A percentile compares a stretch with the other conserved stretches of the same genome.
These are phyloP conservation scores for Claviceps sorghi DNA, from an alignment of 2,329 filamentous ascomycete species.

Conservation along the genomic window DNA sequence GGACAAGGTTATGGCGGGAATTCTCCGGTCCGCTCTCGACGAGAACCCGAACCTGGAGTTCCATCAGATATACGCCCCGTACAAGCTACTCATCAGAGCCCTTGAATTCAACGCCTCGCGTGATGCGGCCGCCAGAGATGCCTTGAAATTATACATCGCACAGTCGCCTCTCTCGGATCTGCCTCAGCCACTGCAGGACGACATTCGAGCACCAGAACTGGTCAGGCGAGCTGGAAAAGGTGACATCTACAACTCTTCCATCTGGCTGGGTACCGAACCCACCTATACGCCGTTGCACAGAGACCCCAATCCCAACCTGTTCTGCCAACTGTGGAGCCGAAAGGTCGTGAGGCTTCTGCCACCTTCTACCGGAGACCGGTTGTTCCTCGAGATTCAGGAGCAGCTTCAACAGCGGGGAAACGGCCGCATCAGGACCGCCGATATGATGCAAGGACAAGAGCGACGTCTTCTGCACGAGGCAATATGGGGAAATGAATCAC, in stretches of 20 bases:
- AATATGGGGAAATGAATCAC: conserved; percentile 45
- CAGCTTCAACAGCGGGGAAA: conserved; percentile 24
- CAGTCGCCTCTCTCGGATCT: conserved; percentile 62
- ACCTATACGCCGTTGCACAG: conserved; percentile 84
- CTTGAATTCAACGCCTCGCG: conserved; percentile 29
- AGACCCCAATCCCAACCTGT: conserved; percentile 89
- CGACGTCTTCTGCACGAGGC: conserved; percentile 48
- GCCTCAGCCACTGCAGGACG: conserved; percentile 43
- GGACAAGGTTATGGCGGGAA: conserved; percentile 18
- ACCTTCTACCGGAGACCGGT: conserved; percentile 43
- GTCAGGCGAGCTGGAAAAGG: conserved; percentile 53
- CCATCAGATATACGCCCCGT: conserved; percentile 42
- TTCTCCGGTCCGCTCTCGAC: conserved; percentile 15
- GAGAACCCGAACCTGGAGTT: conserved; percentile 24
- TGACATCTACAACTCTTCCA: conserved; percentile 72
- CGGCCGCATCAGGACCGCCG: conserved; percentile 52
- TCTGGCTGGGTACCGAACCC: conserved; percentile 78
- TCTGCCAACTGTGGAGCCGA: conserved; percentile 61
- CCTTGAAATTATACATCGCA: conserved; percentile 61
- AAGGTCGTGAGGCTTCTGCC: conserved; percentile 62
- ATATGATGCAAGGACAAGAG: conserved; percentile 84
- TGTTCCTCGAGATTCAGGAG: conserved; percentile 44
- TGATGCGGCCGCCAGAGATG: conserved; percentile 9
- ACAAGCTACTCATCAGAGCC: conserved; percentile 49
- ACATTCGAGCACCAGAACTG: conserved; percentile 53